phyloP scores from a whole-genome alignment of 2,329 filamentous ascomycete genomes.

The Elsinoe batatas region DNA sequence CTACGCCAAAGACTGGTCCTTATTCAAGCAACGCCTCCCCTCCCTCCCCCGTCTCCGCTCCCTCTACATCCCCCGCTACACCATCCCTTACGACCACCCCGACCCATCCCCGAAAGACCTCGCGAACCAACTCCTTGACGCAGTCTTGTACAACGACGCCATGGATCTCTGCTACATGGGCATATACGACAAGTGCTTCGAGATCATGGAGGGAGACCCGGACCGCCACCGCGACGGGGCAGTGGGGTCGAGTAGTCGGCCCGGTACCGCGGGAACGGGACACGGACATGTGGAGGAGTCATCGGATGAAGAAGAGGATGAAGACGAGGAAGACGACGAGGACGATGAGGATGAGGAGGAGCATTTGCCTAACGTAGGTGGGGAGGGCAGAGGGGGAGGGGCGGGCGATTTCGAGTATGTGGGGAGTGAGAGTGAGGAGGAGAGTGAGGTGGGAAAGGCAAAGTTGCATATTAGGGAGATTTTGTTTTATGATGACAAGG shows the following conservation, averaged over 20 bases:
- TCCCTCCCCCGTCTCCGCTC: constrained; percentile 60
- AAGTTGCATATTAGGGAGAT: constrained; percentile 64
- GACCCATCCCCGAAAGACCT: constrained; percentile 57
- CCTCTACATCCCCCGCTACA: constrained; percentile 59
- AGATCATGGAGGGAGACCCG: constrained; percentile 58
- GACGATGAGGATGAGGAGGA: constrained; percentile 35
- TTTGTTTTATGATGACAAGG: constrained; percentile 74
- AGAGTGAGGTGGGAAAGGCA: constrained; percentile 18
- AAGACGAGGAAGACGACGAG: constrained; percentile 27
- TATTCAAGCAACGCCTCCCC: constrained; percentile 65
- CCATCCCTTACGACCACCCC: constrained; percentile 48
- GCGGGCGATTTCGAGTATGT: constrained; percentile 10
- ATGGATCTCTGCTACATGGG: constrained; percentile 70
- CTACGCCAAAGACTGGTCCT: constrained; percentile 66
- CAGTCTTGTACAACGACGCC: constrained; percentile 65
- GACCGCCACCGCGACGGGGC: constrained; percentile 27
- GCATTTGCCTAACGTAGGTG: constrained; percentile 38
- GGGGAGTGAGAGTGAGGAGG: neutral
- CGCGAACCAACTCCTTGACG: constrained; percentile 66
- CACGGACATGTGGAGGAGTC: neutral
- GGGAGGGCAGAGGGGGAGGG: constrained; percentile 37
- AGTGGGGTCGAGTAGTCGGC: neutral
- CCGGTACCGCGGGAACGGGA: neutral
- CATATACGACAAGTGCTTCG: constrained; percentile 68
- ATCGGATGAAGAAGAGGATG: constrained; percentile 10